A percentile compares a stretch with the other conserved stretches of the same genome.
These are phyloP conservation scores for Peniophora sp. DNA, from an alignment of 1,284 basidiomycete genomes.

Conservation along the genomic window DNA sequence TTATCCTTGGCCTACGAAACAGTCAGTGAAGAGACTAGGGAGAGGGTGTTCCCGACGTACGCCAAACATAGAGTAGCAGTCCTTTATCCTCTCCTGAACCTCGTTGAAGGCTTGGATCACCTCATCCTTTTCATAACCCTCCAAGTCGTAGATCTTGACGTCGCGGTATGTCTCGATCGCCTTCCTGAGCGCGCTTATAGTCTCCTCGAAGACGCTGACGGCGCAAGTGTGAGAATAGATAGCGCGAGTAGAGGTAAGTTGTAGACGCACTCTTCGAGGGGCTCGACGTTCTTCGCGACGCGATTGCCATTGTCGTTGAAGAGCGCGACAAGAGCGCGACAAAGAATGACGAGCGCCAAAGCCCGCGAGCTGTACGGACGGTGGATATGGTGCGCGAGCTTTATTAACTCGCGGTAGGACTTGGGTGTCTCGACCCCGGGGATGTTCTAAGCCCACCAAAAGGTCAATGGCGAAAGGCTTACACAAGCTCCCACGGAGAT, in stretches of 20 bases:
- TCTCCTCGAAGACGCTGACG: conserved; percentile 4
- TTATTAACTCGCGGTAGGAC: conserved; percentile 8
- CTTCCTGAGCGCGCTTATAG: conserved; percentile 4
- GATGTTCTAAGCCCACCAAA: conserved; percentile 5
- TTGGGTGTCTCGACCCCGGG: conserved; percentile 3
- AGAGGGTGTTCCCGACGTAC: not conserved
- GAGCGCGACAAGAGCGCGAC: conserved; percentile 3
- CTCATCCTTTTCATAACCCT: conserved; percentile 1
- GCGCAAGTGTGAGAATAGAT: not conserved
- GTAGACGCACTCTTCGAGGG: conserved; percentile 7
- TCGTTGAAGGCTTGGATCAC: conserved; percentile 1
- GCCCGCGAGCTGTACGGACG: conserved; percentile 8
- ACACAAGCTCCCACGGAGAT: conserved; percentile 1
- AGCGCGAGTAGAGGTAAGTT: not conserved
- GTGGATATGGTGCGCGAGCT: conserved; percentile 5
- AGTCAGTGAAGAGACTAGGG: not conserved
- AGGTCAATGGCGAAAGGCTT: too few relatives aligned
- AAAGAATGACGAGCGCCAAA: conserved; percentile 5
- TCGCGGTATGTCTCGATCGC: conserved; percentile 5
- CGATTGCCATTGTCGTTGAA: conserved; percentile 3
- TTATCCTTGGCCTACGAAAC: not conserved
- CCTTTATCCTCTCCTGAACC: conserved; percentile 1
- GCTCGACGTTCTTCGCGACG: conserved; percentile 3
- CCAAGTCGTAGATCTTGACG: conserved; percentile 3
- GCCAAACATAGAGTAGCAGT: conserved; percentile 3